Conservation (phyloP, 305 asterid genomes). For the Euphrasia arctica region DNA sequence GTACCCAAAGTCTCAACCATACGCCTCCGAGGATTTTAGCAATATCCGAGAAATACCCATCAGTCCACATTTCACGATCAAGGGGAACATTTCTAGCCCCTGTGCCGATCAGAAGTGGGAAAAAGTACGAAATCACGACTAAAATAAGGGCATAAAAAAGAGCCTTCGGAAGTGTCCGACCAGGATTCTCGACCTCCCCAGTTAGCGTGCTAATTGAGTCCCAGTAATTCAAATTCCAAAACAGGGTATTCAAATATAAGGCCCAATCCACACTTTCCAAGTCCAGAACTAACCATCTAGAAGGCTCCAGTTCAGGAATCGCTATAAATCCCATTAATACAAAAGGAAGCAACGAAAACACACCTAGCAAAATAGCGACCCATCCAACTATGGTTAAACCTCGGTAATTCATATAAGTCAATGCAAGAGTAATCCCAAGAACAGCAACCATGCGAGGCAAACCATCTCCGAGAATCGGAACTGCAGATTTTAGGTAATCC, state of each 20-base stretch:
- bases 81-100: neutral
- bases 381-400: constrained; percentile 8
- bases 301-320: neutral
- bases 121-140: neutral
- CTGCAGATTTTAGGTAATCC: neutral
- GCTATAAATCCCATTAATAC: neutral
- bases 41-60: constrained; percentile 1
- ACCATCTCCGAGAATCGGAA: neutral
- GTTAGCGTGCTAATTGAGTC: neutral
- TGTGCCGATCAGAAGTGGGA: neutral
- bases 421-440: neutral
- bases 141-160: neutral
- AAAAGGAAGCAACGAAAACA: neutral
- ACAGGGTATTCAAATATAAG: neutral
- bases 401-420: constrained; percentile 1
- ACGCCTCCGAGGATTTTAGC: neutral
- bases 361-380: neutral
- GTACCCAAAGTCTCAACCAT: constrained; percentile 2
- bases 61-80: neutral
- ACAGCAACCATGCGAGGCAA: neutral
- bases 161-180: neutral
- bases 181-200: constrained; percentile 1
- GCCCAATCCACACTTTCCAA: constrained; percentile 5
- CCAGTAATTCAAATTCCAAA: constrained; percentile 3
- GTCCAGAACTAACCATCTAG: neutral